phyloP scores from a whole-genome alignment of 345 rosid genomes.

The Arabidopsis suecica region DNA sequence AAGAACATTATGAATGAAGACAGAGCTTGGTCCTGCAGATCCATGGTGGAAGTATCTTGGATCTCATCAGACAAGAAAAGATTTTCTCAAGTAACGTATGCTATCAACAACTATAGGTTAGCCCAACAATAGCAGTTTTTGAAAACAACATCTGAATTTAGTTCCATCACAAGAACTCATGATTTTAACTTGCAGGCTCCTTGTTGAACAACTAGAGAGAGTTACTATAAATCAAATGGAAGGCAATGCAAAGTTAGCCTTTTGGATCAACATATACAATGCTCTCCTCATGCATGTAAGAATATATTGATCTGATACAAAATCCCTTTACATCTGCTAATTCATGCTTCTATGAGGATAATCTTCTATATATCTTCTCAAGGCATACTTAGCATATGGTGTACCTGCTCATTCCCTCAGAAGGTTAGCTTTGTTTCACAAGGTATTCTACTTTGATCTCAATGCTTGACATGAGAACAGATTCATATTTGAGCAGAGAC shows the following conservation, averaged over 20 bases:
- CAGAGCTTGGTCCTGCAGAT: constrained; percentile 69
- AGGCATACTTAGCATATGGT: constrained; percentile 94
- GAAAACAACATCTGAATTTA: not conserved
- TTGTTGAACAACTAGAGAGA: constrained; percentile 87
- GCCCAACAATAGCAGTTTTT: not conserved
- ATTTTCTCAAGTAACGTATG: constrained; percentile 71
- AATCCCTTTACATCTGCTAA: not conserved
- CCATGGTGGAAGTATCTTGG: constrained; percentile 75
- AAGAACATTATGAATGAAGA: constrained; percentile 54
- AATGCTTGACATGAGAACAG: not conserved
- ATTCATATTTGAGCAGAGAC: constrained; percentile 23
- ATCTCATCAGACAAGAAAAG: constrained; percentile 69
- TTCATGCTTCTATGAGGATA: not conserved
- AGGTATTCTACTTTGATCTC: constrained; percentile 55
- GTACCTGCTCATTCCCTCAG: constrained; percentile 71
- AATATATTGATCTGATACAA: constrained; percentile 5
- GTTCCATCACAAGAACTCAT: not conserved
- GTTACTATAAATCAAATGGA: constrained; percentile 69
- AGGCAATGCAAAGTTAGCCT: constrained; percentile 62
- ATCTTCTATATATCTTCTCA: constrained; percentile 26
- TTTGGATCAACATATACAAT: constrained; percentile 93
- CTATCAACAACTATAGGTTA: constrained; percentile 77
- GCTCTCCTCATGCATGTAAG: constrained; percentile 95
- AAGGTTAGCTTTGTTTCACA: constrained; percentile 88
- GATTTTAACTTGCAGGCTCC: constrained; percentile 59